Conservation (phyloP, 2,329 filamentous ascomycete species). For the Fusarium sp. region DNA sequence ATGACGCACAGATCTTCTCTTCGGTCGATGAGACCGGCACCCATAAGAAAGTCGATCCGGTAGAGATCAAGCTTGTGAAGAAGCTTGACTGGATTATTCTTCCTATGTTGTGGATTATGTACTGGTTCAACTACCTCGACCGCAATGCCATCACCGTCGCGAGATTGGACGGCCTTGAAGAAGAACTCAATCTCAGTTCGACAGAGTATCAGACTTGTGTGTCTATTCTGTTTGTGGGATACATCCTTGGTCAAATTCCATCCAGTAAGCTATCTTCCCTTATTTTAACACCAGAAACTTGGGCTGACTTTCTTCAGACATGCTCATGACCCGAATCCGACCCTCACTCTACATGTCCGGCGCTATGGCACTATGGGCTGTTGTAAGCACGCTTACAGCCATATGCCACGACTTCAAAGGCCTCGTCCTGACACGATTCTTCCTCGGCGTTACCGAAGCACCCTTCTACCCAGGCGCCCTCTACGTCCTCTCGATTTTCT, state of each 20-base stretch:
- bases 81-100: constrained; percentile 35
- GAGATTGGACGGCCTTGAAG: constrained; percentile 62
- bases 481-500: constrained; percentile 63
- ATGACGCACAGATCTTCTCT: constrained; percentile 11
- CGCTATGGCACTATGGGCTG: constrained; percentile 53
- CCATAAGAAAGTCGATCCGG: constrained; percentile 32
- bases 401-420: constrained; percentile 55
- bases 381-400: constrained; percentile 55
- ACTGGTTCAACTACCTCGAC: constrained; percentile 57
- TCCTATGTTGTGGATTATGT: constrained; percentile 53
- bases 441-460: constrained; percentile 55
- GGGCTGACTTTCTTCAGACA: constrained; percentile 47
- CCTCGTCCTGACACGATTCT: constrained; percentile 56
- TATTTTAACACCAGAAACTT: constrained; percentile 26
- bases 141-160: constrained; percentile 68
- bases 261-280: constrained; percentile 45
- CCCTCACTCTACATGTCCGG: constrained; percentile 57
- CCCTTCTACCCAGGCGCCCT: constrained; percentile 52
- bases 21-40: constrained; percentile 27
- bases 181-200: constrained; percentile 60
- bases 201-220: constrained; percentile 49
- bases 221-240: constrained; percentile 53
- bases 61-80: constrained; percentile 33
- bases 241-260: constrained; percentile 48
- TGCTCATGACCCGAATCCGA: constrained; percentile 53